A percentile compares a stretch with the other conserved stretches of the same genome.
phyloP scores from a whole-genome alignment of 2,329 filamentous ascomycete species.

The Botrytis aclada region DNA sequence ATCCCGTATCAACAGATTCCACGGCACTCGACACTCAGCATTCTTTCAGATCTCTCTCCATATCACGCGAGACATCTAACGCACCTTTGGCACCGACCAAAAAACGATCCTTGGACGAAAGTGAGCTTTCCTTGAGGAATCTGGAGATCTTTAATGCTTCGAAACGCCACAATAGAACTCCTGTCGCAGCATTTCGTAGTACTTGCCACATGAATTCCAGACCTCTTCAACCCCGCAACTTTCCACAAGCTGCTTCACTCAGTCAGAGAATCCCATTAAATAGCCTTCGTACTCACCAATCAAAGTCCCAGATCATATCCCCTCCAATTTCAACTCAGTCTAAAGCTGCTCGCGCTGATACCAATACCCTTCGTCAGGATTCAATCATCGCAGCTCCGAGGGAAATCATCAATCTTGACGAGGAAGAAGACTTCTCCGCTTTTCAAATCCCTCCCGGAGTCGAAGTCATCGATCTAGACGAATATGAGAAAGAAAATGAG shows the following conservation, averaged over 20 bases:
- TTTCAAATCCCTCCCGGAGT: not conserved
- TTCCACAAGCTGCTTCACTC: not conserved
- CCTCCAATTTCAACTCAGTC: not conserved
- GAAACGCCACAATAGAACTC: not conserved
- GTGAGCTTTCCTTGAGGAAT: not conserved
- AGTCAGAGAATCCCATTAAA: not conserved
- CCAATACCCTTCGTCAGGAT: not conserved
- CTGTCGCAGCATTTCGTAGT: not conserved
- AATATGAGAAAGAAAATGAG: not conserved
- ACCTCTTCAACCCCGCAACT: not conserved
- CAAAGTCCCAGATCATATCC: too few relatives aligned
- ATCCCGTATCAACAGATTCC: not conserved
- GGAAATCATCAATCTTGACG: not conserved
- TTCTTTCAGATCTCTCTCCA: not conserved
- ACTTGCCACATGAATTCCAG: not conserved
- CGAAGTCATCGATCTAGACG: constrained; percentile 6
- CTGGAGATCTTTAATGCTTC: not conserved
- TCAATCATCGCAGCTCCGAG: not conserved
- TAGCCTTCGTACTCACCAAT: not conserved
- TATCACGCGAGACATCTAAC: not conserved
- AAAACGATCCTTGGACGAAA: not conserved
- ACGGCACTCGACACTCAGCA: not conserved
- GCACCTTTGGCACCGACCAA: not conserved
- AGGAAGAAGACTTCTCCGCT: not conserved
- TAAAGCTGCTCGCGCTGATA: not conserved